Conservation (phyloP, 2,329 filamentous ascomycete species). For the Zarea fungicola region DNA sequence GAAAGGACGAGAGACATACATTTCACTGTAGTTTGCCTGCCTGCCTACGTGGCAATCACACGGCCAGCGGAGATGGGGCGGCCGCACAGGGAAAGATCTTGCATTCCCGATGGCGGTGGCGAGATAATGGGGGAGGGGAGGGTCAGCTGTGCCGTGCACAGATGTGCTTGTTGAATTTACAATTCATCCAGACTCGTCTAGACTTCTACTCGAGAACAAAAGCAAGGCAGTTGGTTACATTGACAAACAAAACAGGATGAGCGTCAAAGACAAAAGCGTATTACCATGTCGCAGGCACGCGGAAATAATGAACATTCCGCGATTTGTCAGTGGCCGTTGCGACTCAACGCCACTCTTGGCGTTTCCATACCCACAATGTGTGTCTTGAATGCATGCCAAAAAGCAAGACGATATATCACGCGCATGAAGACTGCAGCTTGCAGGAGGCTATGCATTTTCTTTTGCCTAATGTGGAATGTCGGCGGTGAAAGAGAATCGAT, state of each 20-base stretch:
- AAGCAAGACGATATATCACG: not conserved
- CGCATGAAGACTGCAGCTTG: slow-evolving; percentile 3
- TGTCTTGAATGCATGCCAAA: not conserved
- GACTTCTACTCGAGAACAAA: no score
- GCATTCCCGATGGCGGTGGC: not conserved
- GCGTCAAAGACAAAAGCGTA: no score
- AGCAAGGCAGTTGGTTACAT: no score
- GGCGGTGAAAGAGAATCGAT: slow-evolving; percentile 3
- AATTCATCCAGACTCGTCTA: no score
- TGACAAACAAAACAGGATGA: not conserved
- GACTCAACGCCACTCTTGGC: not conserved
- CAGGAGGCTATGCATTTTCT: not conserved
- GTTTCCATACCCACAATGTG: not conserved
- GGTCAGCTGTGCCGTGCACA: not conserved
- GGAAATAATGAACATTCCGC: not conserved
- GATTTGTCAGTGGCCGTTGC: not conserved
- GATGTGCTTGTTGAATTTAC: not conserved
- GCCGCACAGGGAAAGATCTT: slow-evolving; percentile 5
- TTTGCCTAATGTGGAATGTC: not conserved
- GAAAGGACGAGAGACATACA: not conserved
- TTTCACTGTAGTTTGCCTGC: not conserved
- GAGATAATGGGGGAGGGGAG: no score
- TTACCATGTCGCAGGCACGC: no score
- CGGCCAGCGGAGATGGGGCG: slow-evolving; percentile 8
- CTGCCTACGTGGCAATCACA: slow-evolving; percentile 11